These are phyloP conservation scores for Peziza echinospora DNA, from an alignment of 495 filamentous ascomycete species.

Conservation along the genomic window DNA sequence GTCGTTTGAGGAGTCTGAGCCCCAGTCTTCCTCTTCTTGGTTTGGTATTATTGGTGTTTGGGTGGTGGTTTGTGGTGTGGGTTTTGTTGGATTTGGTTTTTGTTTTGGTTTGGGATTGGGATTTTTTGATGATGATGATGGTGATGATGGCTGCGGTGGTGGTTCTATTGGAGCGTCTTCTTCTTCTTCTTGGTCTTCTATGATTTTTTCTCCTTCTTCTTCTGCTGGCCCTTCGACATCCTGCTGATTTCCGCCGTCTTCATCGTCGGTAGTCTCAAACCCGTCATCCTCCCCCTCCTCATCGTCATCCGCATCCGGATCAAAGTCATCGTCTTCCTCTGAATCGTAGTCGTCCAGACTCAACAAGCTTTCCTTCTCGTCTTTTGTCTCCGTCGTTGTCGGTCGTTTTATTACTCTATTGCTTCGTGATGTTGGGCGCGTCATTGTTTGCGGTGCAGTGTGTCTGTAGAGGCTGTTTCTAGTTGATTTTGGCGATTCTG, in stretches of 20 bases:
- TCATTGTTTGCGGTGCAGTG: too few relatives aligned
- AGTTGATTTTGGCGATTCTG: too few relatives aligned
- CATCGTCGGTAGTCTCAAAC: conserved; percentile 19
- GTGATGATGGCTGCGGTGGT: not conserved
- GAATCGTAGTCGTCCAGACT: conserved; percentile 44
- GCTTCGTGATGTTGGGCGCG: too few relatives aligned
- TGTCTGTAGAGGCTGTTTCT: too few relatives aligned
- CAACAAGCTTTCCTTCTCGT: conserved; percentile 15
- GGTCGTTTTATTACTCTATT: too few relatives aligned
- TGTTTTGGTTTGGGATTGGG: too few relatives aligned
- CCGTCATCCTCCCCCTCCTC: conserved; percentile 28
- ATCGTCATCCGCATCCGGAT: conserved; percentile 27
- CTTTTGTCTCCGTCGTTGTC: too few relatives aligned
- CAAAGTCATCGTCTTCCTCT: conserved; percentile 54
- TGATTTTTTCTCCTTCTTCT: conserved; percentile 35
- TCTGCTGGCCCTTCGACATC: conserved; percentile 53
- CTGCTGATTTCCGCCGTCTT: conserved; percentile 28
- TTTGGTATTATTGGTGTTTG: conserved; percentile 34
- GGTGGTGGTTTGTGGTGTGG: conserved; percentile 30
- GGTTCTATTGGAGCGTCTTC: not conserved
- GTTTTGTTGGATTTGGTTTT: not conserved
- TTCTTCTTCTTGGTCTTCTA: not conserved
- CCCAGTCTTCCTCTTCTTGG: conserved; percentile 29
- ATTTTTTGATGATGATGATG: too few relatives aligned
- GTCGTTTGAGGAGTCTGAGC: conserved; percentile 25